Evolutionary conservation across 148 eudicot genomes (phyloP).

Genomic region (Diospyros lotus): DNA sequence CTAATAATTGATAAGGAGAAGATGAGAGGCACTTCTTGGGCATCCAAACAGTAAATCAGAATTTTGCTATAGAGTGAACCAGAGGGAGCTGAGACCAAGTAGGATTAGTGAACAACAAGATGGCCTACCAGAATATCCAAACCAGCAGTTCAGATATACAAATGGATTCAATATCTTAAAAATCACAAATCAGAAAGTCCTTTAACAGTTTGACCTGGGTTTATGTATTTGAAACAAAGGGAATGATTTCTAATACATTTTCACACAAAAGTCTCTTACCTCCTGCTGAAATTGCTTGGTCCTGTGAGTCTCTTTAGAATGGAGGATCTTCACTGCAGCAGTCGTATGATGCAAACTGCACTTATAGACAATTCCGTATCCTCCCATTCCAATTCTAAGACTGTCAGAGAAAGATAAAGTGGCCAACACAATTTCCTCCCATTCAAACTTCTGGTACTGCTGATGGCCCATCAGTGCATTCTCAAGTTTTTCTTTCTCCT

Average conservation of each 20-base stretch:
- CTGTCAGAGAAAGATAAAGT: conserved; percentile 56
- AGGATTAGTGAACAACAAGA: background rate
- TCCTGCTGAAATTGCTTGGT: conserved; percentile 72
- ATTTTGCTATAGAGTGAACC: background rate
- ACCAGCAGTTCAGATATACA: too few relatives aligned
- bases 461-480: conserved; percentile 35
- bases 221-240: background rate
- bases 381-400: conserved; percentile 73
- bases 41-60: background rate
- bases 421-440: conserved; percentile 76
- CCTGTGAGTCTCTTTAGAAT: conserved; percentile 45
- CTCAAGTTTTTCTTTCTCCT: conserved; percentile 66
- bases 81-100: background rate
- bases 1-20: background rate
- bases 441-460: conserved; percentile 59
- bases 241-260: background rate
- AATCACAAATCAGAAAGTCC: background rate
- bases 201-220: background rate
- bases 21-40: background rate
- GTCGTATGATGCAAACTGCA: conserved; percentile 75
- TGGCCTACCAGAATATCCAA: background rate
- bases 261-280: conserved; percentile 34
- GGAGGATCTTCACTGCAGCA: conserved; percentile 82
- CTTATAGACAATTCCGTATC: conserved; percentile 80
- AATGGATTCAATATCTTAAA: background rate